Evolutionary conservation across 1,284 basidiomycete genomes (phyloP).

Genomic region (Austroboletus niveus): DNA sequence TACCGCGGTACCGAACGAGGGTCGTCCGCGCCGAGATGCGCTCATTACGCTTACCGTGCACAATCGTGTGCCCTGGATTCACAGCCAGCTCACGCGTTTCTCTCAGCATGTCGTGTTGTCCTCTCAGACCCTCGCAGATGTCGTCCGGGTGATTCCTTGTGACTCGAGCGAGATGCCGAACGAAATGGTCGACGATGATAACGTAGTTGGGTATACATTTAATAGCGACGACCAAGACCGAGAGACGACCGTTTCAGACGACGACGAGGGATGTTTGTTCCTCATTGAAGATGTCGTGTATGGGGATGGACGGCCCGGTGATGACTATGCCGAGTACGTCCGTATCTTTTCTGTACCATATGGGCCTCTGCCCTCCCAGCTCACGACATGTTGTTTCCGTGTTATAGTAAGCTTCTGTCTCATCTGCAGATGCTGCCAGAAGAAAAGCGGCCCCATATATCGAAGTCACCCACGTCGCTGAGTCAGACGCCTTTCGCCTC

Average conservation of each 20-base stretch:
- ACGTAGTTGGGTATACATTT: constrained; percentile 36
- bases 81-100: constrained; percentile 54
- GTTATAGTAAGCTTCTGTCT: constrained; percentile 49
- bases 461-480: constrained; percentile 46
- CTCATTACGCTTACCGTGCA: constrained; percentile 60
- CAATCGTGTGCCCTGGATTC: constrained; percentile 59
- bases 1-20: neutral
- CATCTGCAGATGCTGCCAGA: constrained; percentile 40
- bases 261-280: constrained; percentile 44
- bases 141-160: constrained; percentile 64
- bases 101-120: constrained; percentile 68
- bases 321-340: constrained; percentile 61
- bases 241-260: constrained; percentile 5
- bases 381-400: neutral
- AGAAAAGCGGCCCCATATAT: constrained; percentile 33
- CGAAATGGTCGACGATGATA: constrained; percentile 37
- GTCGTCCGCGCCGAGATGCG: constrained; percentile 36
- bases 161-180: constrained; percentile 52
- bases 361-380: neutral
- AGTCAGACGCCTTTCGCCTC: constrained; percentile 48
- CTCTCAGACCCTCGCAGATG: constrained; percentile 69
- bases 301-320: constrained; percentile 45
- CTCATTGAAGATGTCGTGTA: constrained; percentile 61
- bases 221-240: constrained; percentile 15
- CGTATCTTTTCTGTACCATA: neutral